A percentile compares a stretch with the other conserved stretches of the same genome.
These are phyloP conservation scores for Aeschynomene evenia DNA, from an alignment of 306 rosid genomes.

Conservation along the genomic window DNA sequence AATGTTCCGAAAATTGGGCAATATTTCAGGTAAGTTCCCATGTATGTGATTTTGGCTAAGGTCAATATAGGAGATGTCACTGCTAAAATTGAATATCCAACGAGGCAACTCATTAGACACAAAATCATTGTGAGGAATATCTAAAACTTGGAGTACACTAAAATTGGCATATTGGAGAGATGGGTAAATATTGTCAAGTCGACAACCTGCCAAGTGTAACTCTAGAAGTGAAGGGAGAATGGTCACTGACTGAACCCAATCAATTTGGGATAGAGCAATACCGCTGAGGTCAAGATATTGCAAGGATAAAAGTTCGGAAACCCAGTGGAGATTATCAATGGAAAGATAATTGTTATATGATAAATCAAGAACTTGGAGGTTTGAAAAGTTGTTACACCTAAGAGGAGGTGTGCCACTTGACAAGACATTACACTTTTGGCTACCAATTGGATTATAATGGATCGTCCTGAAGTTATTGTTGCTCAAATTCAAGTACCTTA, in stretches of 20 bases:
- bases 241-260: conserved; percentile 1
- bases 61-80: not conserved
- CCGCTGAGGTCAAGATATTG: conserved; percentile 10
- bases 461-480: not conserved
- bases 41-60: not conserved
- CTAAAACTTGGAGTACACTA: conserved; percentile 30
- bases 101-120: conserved; percentile 10
- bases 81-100: conserved; percentile 32
- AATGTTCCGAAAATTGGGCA: not conserved
- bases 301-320: conserved; percentile 3
- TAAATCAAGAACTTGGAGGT: not conserved
- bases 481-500: not conserved
- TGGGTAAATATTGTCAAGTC: conserved; percentile 24
- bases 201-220: conserved; percentile 7
- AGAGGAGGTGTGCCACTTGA: not conserved
- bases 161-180: conserved; percentile 32
- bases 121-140: not conserved
- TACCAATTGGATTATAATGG: not conserved
- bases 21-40: not conserved
- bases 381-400: not conserved
- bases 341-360: not conserved
- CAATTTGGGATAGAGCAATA: not conserved
- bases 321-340: not conserved
- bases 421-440: not conserved
- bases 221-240: conserved; percentile 35